These are phyloP conservation scores for Neofusicoccum umdonicola DNA, from an alignment of 2,329 filamentous ascomycete species.

Conservation along the genomic window DNA sequence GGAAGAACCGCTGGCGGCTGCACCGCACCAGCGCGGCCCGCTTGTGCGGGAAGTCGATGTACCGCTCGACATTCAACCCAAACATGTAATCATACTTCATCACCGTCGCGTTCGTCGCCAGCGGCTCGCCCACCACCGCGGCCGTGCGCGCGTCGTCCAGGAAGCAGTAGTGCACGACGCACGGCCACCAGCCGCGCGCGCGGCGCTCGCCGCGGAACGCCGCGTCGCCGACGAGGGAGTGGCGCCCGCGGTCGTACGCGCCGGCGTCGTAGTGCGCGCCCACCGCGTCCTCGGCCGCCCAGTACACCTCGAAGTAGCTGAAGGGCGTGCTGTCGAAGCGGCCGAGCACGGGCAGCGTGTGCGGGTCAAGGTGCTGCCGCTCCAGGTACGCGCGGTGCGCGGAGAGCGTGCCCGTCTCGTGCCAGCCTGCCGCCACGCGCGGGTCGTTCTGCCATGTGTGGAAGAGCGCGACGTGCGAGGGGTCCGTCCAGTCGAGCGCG, in stretches of 20 bases:
- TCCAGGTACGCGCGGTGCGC: conserved; percentile 71
- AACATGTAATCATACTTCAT: conserved; percentile 73
- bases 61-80: conserved; percentile 69
- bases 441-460: conserved; percentile 82
- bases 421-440: conserved; percentile 76
- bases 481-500: conserved; percentile 65
- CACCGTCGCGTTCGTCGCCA: conserved; percentile 66
- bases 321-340: conserved; percentile 70
- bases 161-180: conserved; percentile 59
- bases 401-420: conserved; percentile 72
- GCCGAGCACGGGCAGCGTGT: conserved; percentile 68
- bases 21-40: conserved; percentile 65
- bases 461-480: conserved; percentile 67
- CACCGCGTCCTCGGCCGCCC: conserved; percentile 66
- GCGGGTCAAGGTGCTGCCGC: conserved; percentile 67
- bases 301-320: conserved; percentile 79
- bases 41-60: conserved; percentile 71
- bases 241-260: conserved; percentile 60
- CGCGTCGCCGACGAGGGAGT: conserved; percentile 59
- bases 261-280: conserved; percentile 57
- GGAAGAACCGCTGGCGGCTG: conserved; percentile 67
- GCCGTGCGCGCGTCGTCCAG: conserved; percentile 57
- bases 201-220: conserved; percentile 55
- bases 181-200: conserved; percentile 58
- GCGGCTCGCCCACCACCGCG: conserved; percentile 65